These are phyloP conservation scores for Bryoerythrophyllum caledonicum DNA, from an alignment of 225 moss, liverwort and hornwort genomes.

Conservation along the genomic window DNA sequence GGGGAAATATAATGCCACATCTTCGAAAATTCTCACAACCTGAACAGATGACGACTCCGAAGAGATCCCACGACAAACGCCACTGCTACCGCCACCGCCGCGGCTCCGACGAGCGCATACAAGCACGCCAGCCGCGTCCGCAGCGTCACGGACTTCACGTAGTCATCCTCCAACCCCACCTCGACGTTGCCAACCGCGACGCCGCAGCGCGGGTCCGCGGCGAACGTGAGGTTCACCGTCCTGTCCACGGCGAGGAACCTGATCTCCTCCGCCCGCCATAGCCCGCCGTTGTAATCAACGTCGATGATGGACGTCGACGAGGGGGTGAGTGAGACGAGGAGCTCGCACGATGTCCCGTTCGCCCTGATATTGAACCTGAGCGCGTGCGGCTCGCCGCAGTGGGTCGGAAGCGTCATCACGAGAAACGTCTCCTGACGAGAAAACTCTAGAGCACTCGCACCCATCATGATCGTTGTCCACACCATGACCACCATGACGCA, in stretches of 20 bases:
- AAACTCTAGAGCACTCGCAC: neutral
- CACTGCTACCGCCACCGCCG: slow-evolving; percentile 7
- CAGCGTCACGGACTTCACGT: slow-evolving; percentile 13
- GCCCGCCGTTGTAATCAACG: slow-evolving; percentile 6
- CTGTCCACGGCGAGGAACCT: neutral
- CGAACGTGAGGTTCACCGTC: slow-evolving; percentile 30
- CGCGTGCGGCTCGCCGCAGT: slow-evolving; percentile 19
- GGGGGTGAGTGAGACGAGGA: slow-evolving; percentile 23
- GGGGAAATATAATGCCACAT: no score
- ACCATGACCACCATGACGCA: neutral
- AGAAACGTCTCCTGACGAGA: slow-evolving; percentile 11
- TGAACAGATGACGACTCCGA: no score
- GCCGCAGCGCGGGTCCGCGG: neutral
- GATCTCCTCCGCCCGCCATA: slow-evolving; percentile 29
- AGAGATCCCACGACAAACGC: slow-evolving; percentile 7
- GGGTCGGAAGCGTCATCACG: slow-evolving; percentile 13
- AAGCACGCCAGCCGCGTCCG: slow-evolving; percentile 4
- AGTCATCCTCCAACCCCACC: slow-evolving; percentile 29
- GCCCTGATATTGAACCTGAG: slow-evolving; percentile 23
- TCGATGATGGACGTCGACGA: slow-evolving; percentile 18
- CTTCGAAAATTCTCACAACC: no score
- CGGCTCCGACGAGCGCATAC: slow-evolving; percentile 24
- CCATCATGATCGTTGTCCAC: no score
- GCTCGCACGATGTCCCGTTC: slow-evolving; percentile 14
- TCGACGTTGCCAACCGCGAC: slow-evolving; percentile 31